Conservation (phyloP, 2,329 filamentous ascomycete genomes). For the Sporothrix brasiliensis region DNA sequence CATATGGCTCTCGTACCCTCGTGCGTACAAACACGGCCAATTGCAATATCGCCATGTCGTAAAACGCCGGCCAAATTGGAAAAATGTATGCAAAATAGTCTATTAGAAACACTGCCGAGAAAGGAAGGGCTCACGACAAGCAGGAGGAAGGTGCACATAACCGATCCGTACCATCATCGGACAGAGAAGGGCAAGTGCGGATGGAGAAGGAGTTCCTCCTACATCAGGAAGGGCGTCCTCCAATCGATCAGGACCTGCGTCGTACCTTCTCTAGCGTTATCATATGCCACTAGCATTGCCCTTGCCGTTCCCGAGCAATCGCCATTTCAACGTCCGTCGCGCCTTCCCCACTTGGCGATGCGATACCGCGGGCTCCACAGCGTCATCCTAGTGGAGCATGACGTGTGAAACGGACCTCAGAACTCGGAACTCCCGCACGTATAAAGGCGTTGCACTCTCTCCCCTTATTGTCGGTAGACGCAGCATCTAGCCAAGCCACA, state of each 20-base stretch:
- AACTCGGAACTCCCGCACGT: constrained; percentile 2
- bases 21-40: neutral
- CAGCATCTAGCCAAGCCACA: no score
- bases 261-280: neutral
- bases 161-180: constrained; percentile 1
- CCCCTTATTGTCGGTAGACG: neutral
- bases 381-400: constrained; percentile 25
- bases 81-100: neutral
- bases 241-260: neutral
- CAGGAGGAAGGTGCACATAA: constrained; percentile 4
- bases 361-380: constrained; percentile 15
- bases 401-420: neutral
- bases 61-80: neutral
- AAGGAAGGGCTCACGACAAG: neutral
- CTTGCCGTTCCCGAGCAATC: constrained; percentile 7
- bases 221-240: constrained; percentile 1
- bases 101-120: neutral
- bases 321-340: neutral
- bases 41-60: neutral
- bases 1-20: neutral
- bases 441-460: neutral
- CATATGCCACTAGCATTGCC: neutral
- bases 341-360: constrained; percentile 22
- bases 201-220: neutral
- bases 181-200: constrained; percentile 6